Evolutionary conservation across 306 rosid genomes (phyloP).

Genomic region (Trifolium pratense): DNA sequence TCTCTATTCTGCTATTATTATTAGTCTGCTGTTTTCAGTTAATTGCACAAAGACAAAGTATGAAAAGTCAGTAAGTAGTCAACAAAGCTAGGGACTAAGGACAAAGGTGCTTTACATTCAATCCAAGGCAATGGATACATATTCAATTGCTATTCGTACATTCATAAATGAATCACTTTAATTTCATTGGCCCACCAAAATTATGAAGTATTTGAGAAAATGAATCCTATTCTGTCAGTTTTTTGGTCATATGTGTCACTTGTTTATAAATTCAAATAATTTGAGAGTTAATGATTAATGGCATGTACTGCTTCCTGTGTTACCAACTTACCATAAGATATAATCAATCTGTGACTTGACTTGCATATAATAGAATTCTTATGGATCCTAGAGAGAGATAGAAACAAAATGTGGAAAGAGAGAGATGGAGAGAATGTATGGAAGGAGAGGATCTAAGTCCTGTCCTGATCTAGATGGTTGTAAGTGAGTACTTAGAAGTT

Average conservation of each 20-base stretch:
- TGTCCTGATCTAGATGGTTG: background rate
- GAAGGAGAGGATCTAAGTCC: too few relatives aligned
- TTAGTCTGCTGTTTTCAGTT: slow-evolving; percentile 6
- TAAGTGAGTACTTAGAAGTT: background rate
- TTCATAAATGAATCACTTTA: slow-evolving; percentile 37
- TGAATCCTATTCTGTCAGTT: slow-evolving; percentile 8
- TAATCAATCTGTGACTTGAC: slow-evolving; percentile 3
- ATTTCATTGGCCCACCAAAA: slow-evolving; percentile 23
- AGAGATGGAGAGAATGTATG: too few relatives aligned
- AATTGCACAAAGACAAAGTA: background rate
- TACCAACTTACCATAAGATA: background rate
- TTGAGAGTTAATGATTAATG: background rate
- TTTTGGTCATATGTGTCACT: slow-evolving; percentile 11
- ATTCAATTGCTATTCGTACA: slow-evolving; percentile 20
- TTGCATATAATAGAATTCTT: background rate
- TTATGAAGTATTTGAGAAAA: background rate
- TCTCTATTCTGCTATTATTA: slow-evolving; percentile 29
- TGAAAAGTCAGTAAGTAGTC: slow-evolving; percentile 19
- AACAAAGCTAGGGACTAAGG: slow-evolving; percentile 31
- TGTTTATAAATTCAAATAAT: slow-evolving; percentile 19
- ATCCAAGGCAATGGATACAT: slow-evolving; percentile 22
- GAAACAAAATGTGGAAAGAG: too few relatives aligned
- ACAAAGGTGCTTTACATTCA: slow-evolving; percentile 17
- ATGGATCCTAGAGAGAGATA: background rate
- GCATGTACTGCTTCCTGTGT: slow-evolving; percentile 16